Evolutionary conservation across 2,329 filamentous ascomycete species (phyloP), one percentile per base, ranked within the genome.

Genomic region (Nannizzia gypsea): DNA sequence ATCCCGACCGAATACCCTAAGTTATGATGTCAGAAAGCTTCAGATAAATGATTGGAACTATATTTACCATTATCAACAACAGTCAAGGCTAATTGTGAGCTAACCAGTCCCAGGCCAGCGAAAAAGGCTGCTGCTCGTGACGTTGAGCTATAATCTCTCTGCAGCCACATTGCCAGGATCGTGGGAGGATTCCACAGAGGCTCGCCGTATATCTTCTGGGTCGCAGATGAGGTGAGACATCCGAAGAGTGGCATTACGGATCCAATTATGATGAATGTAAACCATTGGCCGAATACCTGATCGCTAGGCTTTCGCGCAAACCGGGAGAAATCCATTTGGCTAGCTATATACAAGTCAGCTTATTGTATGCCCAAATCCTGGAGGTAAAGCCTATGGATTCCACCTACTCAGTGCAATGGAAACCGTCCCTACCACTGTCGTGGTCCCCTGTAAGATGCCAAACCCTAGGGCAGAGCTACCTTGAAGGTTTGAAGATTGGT

Each of bases 41-140:
- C 15, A 44, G 5, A 6, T 44, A 4, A 8, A 20, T 44, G 15
- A 2, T 20, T 44, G 1, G 40, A 15, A 4, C 2, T 8, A 15
- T n/a, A 44, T 20, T 44, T 20, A 44, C 40, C 74, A 64, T 82
- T 82, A 36, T 58, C 60, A 24, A 58, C 54, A 5, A 60, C 58
- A 63, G 77, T 76, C 63, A 78, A 74, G 2, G 74, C 77, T 20
- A 80, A 68, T 62, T 79, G 76, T 13, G 72, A 76, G 1, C 76
- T 62, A 1, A 78, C 71, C 1, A 80, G 69, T 0, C 74, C 77
- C 4, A 76, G 63, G 2, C 74, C 74, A 28, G 74, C 73, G 64
- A 81, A 80, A 66, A 79, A 78, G 2, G 74, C 73, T 0, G 70
- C 76, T 0, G 77, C 76, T 5, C 78, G 70, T 8, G 75, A 66